Evolutionary conservation across 2,329 filamentous ascomycete genomes (phyloP).

Genomic region (Fusarium brevicatenulatum): DNA sequence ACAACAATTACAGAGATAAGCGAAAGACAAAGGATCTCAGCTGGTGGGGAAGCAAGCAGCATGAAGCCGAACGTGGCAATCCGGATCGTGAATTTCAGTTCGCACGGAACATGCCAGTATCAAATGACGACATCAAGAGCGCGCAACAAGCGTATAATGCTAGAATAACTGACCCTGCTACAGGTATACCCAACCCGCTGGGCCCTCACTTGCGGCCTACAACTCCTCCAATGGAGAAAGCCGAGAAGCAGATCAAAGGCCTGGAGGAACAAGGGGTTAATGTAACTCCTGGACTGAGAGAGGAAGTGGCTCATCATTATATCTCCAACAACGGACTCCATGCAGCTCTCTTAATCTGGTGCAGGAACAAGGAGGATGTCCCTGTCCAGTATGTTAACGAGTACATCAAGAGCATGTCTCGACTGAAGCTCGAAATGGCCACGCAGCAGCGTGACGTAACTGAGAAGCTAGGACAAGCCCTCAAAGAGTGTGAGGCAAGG

Average conservation of each 20-base stretch:
- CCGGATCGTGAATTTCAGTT: constrained; percentile 25
- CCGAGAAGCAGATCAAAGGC: constrained; percentile 5
- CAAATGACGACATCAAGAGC: background rate
- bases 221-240: constrained; percentile 26
- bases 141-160: background rate
- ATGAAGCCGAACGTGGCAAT: background rate
- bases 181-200: background rate
- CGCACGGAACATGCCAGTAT: constrained; percentile 4
- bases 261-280: constrained; percentile 7
- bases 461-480: background rate
- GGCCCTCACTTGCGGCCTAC: constrained; percentile 17
- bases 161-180: background rate
- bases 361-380: background rate
- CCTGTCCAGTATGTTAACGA: constrained; percentile 24
- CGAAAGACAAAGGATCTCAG: background rate
- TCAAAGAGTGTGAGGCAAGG: background rate
- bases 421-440: constrained; percentile 22
- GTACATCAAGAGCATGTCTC: constrained; percentile 11
- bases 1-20: background rate
- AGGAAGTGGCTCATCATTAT: constrained; percentile 16
- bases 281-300: background rate
- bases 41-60: constrained; percentile 19
- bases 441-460: background rate
- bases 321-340: constrained; percentile 14
- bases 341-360: constrained; percentile 25